Conservation (phyloP, 2,329 filamentous ascomycete genomes). For the Cladosporium halotolerans region DNA sequence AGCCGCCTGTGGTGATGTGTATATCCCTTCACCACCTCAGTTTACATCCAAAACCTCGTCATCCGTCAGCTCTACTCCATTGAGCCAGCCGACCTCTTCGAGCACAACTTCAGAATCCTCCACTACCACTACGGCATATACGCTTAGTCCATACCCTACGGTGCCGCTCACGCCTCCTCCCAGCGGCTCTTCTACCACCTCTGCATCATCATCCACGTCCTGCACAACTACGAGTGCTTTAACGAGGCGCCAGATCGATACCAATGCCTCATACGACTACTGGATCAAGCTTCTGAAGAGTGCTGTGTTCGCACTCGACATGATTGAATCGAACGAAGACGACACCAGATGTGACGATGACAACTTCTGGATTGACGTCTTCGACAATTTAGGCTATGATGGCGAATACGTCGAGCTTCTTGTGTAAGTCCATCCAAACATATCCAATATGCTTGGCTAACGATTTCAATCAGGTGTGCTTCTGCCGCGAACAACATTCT, state of each 20-base stretch:
- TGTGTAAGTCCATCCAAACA: neutral
- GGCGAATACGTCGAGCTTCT: neutral
- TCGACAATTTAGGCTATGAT: neutral
- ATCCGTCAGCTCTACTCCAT: neutral
- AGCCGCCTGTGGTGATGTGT: neutral
- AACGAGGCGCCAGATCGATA: neutral
- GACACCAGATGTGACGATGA: neutral
- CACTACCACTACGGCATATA: neutral
- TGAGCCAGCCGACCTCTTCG: neutral
- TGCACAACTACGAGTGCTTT: neutral
- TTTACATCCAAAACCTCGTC: neutral
- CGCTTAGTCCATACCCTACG: too few species aligned
- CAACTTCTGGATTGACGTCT: constrained; percentile 1
- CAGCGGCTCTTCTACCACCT: neutral
- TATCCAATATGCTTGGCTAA: neutral
- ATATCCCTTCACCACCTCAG: neutral
- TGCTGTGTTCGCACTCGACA: neutral
- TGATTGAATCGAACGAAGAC: neutral
- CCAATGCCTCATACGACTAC: neutral
- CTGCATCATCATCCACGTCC: neutral
- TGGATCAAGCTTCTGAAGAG: neutral
- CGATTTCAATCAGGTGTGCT: neutral
- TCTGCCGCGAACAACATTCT: neutral
- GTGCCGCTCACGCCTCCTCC: neutral
- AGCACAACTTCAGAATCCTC: neutral